phyloP scores from a whole-genome alignment of 129 eudicot genomes.

The Tagetes patula region DNA sequence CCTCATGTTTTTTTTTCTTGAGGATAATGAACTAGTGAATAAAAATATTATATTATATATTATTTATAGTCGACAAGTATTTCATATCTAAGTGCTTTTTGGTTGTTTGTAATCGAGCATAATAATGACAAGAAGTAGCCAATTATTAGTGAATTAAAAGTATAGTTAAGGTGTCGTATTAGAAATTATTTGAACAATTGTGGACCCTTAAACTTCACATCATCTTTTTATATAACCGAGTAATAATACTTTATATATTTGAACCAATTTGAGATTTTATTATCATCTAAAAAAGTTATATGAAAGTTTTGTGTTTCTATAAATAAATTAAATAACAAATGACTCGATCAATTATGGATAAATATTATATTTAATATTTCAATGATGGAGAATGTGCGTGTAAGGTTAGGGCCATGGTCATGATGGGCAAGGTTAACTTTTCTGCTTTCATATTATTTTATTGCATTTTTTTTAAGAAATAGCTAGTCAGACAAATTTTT shows the following conservation, averaged over 20 bases:
- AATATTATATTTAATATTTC: slow-evolving; percentile 2
- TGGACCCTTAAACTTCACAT: slow-evolving; percentile 13
- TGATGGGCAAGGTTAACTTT: slow-evolving; percentile 6
- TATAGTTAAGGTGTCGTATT: slow-evolving; percentile 24
- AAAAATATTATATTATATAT: not conserved
- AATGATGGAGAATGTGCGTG: slow-evolving; percentile 9
- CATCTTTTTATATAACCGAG: slow-evolving; percentile 11
- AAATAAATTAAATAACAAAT: not conserved
- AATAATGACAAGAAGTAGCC: slow-evolving; percentile 27
- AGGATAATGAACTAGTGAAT: no score
- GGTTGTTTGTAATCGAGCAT: slow-evolving; percentile 21
- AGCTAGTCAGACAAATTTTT: not conserved
- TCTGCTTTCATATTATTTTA: slow-evolving; percentile 1
- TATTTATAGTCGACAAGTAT: not conserved
- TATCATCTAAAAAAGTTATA: not conserved
- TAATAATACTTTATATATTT: not conserved
- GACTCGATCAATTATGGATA: not conserved
- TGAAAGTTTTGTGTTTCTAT: not conserved
- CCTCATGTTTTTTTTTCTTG: no score
- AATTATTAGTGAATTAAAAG: slow-evolving; percentile 22
- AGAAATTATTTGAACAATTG: slow-evolving; percentile 5
- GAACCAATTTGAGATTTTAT: not conserved
- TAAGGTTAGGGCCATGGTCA: slow-evolving; percentile 10
- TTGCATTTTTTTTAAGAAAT: not conserved
- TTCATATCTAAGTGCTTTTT: slow-evolving; percentile 19